Conservation (phyloP, 1,139 yeast genomes). For the Ashbya aceris region DNA sequence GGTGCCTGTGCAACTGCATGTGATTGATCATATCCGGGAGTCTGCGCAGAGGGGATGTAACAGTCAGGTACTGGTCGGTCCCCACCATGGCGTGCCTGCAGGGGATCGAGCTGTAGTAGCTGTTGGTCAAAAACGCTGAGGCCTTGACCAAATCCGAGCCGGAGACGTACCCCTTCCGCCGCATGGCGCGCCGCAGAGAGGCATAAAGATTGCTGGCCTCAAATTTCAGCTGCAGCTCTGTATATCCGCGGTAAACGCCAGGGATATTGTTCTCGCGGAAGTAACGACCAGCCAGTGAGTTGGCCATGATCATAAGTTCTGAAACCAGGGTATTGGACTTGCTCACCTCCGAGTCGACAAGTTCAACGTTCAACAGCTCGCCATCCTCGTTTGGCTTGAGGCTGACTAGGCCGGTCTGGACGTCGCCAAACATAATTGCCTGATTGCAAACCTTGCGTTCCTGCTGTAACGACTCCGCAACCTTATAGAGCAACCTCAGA, state of each 20-base stretch:
- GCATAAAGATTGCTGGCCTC: slow-evolving; percentile 24
- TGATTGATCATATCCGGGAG: slow-evolving; percentile 78
- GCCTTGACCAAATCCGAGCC: slow-evolving; percentile 32
- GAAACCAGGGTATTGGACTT: slow-evolving; percentile 56
- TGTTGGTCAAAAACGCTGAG: slow-evolving; percentile 34
- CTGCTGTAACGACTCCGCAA: slow-evolving; percentile 30
- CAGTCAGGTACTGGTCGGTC: slow-evolving; percentile 52
- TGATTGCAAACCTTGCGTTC: slow-evolving; percentile 27
- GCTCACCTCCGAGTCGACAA: slow-evolving; percentile 23
- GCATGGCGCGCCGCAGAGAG: slow-evolving; percentile 21
- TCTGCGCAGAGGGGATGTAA: slow-evolving; percentile 85
- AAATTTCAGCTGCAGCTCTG: slow-evolving; percentile 28
- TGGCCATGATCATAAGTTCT: slow-evolving; percentile 75
- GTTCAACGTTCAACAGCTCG: slow-evolving; percentile 11
- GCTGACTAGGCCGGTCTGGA: slow-evolving; percentile 21
- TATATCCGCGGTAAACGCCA: slow-evolving; percentile 48
- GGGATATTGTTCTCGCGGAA: slow-evolving; percentile 43
- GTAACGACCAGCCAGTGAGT: slow-evolving; percentile 49
- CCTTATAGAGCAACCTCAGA: slow-evolving; percentile 28
- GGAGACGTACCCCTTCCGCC: slow-evolving; percentile 18
- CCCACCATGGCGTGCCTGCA: slow-evolving; percentile 58
- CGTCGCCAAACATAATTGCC: slow-evolving; percentile 32
- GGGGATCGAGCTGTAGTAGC: slow-evolving; percentile 36
- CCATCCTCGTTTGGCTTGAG: slow-evolving; percentile 10
- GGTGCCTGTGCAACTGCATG: slow-evolving; percentile 48